Conservation (phyloP, 768 basidiomycete species). For the Lentinus tigrinus region DNA sequence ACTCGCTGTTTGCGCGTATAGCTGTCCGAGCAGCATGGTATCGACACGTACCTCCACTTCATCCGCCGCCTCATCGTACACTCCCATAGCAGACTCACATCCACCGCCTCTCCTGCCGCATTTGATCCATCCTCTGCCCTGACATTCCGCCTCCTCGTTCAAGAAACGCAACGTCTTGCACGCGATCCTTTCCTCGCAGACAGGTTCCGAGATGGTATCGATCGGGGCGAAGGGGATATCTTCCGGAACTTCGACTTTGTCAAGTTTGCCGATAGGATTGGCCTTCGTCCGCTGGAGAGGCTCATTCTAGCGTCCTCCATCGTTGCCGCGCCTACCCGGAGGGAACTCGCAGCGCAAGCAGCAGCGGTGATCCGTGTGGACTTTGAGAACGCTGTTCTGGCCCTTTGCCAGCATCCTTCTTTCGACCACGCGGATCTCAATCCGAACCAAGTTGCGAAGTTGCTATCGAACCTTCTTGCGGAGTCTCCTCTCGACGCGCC, state of each 20-base stretch:
- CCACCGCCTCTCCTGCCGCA: conserved; percentile 56
- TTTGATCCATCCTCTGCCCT: conserved; percentile 77
- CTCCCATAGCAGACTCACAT: conserved; percentile 69
- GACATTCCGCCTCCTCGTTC: conserved; percentile 81
- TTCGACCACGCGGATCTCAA: conserved; percentile 82
- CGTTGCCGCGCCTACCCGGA: conserved; percentile 58
- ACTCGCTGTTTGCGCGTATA: conserved; percentile 32
- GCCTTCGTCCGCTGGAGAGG: conserved; percentile 75
- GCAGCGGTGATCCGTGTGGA: conserved; percentile 67
- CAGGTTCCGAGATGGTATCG: conserved; percentile 86
- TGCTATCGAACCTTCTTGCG: conserved; percentile 78
- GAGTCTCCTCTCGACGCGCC: conserved; percentile 69
- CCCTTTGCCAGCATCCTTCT: conserved; percentile 75
- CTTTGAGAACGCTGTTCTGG: conserved; percentile 75
- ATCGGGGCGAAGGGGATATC: conserved; percentile 82
- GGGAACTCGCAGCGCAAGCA: conserved; percentile 61
- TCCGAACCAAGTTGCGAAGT: conserved; percentile 70
- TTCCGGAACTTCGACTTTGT: conserved; percentile 83
- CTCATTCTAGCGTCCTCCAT: conserved; percentile 77
- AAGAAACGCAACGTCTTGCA: conserved; percentile 86
- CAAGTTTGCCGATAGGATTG: conserved; percentile 80
- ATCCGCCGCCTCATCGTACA: conserved; percentile 93
- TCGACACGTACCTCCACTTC: conserved; percentile 97
- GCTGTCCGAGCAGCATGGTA: conserved; percentile 96
- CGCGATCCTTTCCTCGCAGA: conserved; percentile 89